Evolutionary conservation across 306 rosid genomes (phyloP).

Genomic region (Datisca glomerata): DNA sequence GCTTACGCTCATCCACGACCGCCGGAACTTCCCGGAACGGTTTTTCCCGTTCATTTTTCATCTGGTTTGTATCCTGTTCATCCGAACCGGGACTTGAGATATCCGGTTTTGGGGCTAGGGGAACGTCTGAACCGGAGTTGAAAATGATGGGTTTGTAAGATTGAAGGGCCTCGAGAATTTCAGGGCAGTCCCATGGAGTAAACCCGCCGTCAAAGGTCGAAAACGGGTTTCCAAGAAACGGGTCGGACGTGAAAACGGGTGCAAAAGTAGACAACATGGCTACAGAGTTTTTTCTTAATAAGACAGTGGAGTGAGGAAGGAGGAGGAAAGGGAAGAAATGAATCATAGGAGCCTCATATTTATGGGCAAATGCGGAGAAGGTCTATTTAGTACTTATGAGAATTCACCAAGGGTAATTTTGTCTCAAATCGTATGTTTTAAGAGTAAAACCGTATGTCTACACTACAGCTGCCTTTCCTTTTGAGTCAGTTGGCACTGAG

Average conservation of each 20-base stretch:
- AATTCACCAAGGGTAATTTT: constrained; percentile 14
- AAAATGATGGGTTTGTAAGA: constrained; percentile 23
- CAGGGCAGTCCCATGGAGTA: constrained; percentile 42
- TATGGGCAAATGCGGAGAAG: constrained; percentile 5
- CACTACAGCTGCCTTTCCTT: constrained; percentile 24
- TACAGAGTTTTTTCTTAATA: constrained; percentile 7
- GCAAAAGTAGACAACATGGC: constrained; percentile 53
- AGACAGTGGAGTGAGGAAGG: constrained; percentile 25
- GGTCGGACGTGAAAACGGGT: constrained; percentile 16
- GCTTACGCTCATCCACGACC: constrained; percentile 43
- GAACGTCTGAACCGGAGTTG: constrained; percentile 24
- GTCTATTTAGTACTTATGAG: constrained; percentile 5
- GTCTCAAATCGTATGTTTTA: neutral
- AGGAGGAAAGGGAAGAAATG: constrained; percentile 80
- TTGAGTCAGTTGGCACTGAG: constrained; percentile 73
- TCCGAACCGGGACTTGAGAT: constrained; percentile 19
- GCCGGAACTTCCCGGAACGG: constrained; percentile 7
- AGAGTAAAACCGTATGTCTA: neutral
- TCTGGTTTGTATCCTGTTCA: constrained; percentile 23
- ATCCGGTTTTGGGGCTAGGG: constrained; percentile 7
- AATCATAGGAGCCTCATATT: constrained; percentile 35
- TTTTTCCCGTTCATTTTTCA: neutral
- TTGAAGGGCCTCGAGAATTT: constrained; percentile 9
- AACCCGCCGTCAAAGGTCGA: constrained; percentile 24
- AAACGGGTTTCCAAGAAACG: constrained; percentile 31